These are phyloP conservation scores for Grigorovia jiainica DNA, from an alignment of 805 yeast genomes.

Conservation along the genomic window DNA sequence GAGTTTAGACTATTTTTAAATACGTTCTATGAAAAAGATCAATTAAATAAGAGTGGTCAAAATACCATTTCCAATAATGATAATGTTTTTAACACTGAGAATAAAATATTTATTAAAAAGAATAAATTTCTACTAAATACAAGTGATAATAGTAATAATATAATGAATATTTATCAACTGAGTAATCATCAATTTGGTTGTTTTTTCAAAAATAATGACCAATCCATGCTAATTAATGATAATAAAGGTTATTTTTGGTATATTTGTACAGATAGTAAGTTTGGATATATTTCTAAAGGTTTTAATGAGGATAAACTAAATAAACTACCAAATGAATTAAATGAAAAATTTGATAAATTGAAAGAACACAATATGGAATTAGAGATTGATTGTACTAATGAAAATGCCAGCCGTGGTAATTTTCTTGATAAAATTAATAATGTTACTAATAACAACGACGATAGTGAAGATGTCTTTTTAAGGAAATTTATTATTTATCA, in stretches of 20 bases:
- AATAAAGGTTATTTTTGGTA: conserved; percentile 48
- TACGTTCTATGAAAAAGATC: background rate
- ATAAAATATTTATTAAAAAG: background rate
- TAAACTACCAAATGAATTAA: conserved; percentile 35
- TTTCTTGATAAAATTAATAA: conserved; percentile 51
- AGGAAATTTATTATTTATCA: conserved; percentile 50
- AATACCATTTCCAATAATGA: too few species aligned
- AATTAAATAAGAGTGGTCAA: background rate
- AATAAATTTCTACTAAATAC: background rate
- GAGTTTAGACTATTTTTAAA: background rate
- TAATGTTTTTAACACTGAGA: background rate
- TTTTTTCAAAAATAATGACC: conserved; percentile 63
- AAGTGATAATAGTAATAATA: background rate
- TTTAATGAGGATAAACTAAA: conserved; percentile 16
- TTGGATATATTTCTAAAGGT: conserved; percentile 40
- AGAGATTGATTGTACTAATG: conserved; percentile 14
- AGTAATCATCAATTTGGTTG: conserved; percentile 86
- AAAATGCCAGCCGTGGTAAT: too few species aligned
- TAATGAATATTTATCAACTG: conserved; percentile 47
- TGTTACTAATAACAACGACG: conserved; percentile 29
- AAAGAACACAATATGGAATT: conserved; percentile 49
- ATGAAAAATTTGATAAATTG: conserved; percentile 17
- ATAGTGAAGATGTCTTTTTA: conserved; percentile 53
- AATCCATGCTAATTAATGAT: conserved; percentile 59
- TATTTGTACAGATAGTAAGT: conserved; percentile 35